Base-by-base conservation (phyloP, 2,329 filamentous ascomycete genomes). In the Trichophyton simii region DNA sequence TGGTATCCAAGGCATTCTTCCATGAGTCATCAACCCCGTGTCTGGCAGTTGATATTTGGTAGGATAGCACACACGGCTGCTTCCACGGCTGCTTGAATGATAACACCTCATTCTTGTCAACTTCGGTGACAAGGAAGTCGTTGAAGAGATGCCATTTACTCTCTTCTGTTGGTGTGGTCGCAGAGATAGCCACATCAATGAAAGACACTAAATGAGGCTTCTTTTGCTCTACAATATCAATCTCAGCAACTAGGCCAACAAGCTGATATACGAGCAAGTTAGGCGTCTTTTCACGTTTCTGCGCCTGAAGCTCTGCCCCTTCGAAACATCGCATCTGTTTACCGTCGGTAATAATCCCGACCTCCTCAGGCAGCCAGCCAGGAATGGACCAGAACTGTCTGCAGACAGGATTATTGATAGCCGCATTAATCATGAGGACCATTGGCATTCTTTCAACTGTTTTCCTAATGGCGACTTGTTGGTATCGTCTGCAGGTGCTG, bases 301-400 rank as follows among this genome's bases (percentile, higher is more conserved):
- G 89, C 57, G 88, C 76, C 70, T 87, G 87, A 65, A 99, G 75
- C 68, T 97, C 91, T 60, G 95, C 87, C 1, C 94, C 92, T 73
- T 99, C 91, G 66, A 91, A 97, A 73, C 91, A 96, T 73, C 89
- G 91, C 70, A 97, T 89, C 69, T 95, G 89, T n/a, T 89, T 90
- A 68, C 89, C 84, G 63, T 95, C 89, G 62, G 96, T 84, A 62
- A 95, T 89, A 69, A 99, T 84, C 42, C 94, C 94, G 68, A 99
- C 91, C 72, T 97, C 91, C 69, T 94, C 88, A 0, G 94, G 94
- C 11, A 99, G 79, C 87, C 92, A 99, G 15, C 89, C 89, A 0
- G 89, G 89, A 11, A 86, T 89, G 0, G 89, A 84, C 95, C 95
- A 99, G 15, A 96, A 67, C 34, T 73, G 80, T 63, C 87, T 82